Conservation (phyloP, 148 eudicot genomes). For the Rhododendron mucronatum region DNA sequence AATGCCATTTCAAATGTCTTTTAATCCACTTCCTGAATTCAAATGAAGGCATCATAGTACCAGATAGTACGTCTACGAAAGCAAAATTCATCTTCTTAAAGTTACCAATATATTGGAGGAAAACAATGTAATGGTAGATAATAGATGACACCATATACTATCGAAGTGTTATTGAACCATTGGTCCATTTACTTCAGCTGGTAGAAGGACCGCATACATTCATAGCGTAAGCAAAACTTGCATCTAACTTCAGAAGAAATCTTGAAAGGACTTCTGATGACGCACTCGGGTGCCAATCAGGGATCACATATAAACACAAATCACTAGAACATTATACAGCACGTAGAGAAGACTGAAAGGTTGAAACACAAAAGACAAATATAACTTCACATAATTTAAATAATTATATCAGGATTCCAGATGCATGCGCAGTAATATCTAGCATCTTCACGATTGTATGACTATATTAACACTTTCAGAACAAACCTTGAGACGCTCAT, state of each 20-base stretch:
- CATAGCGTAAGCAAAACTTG: not conserved
- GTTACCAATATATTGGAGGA: not conserved
- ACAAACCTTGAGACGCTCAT: constrained; percentile 88
- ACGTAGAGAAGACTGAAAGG: not conserved
- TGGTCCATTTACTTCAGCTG: not conserved
- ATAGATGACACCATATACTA: not conserved
- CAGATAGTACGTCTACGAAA: not conserved
- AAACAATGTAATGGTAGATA: not conserved
- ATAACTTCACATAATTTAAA: not conserved
- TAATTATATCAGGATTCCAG: not conserved
- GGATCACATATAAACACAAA: not conserved
- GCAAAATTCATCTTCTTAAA: not conserved
- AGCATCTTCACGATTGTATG: not conserved
- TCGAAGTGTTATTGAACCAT: not conserved
- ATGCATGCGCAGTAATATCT: not conserved
- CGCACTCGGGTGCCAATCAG: not conserved
- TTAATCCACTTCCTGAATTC: not conserved
- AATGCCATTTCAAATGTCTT: not conserved
- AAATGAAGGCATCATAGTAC: not conserved
- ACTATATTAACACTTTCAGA: not conserved
- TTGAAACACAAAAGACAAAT: not conserved
- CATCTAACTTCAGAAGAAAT: not conserved
- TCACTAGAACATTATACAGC: not conserved
- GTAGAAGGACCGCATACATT: not conserved
- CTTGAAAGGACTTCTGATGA: not conserved